Base-by-base conservation (phyloP, 441 rosid species). In the Flueggea neowawraea region DNA sequence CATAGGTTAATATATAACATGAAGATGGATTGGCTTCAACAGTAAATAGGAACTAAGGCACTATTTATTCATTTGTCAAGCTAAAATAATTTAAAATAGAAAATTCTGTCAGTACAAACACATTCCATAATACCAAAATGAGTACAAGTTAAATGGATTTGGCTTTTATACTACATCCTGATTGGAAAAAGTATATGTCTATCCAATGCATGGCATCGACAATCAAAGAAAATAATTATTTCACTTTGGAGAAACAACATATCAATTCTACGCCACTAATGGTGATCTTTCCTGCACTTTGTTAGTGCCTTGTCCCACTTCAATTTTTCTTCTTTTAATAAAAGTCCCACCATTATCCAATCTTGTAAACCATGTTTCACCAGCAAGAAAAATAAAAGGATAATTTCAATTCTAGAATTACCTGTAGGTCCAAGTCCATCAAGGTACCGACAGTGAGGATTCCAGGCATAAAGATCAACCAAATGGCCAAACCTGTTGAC, bases 351-450 rank as follows among this genome's bases (percentile, higher is more conserved):
- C 62, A 4, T 52, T 70, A 64, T 76, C 69, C 28, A 31, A 54
- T 48, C 47, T 67, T 41, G 60, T 31, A 50, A 64, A n/a, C 53
- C 49, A 61, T 12, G 17, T 43, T 41, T 39, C 57, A 54, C 7
- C 65, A 63, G 32, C 16, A 49, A 61, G 10, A 62, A 54, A 58
- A 31, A 47, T 51, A n/a, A 31, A 45, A 36, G 11, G 8, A 15
- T 61, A 17, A 54, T 48, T 44, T 47, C 61, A 63, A 59, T 60
- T 55, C 11, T 14, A 64, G 57, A 62, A 66, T 52, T 87, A 95
- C 99, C 99, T 74, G 96, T 78, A 81, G 96, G 97, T 47, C 96
- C 92, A 68, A 68, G 65, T 55, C 97, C 99, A 77, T 95, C 99
- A 57, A 89, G 78, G 73, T 80, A 82, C 76, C 84, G 84, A 69